Base-by-base conservation (phyloP, 2,329 filamentous ascomycete genomes). In the Grosmannia huntii region DNA sequence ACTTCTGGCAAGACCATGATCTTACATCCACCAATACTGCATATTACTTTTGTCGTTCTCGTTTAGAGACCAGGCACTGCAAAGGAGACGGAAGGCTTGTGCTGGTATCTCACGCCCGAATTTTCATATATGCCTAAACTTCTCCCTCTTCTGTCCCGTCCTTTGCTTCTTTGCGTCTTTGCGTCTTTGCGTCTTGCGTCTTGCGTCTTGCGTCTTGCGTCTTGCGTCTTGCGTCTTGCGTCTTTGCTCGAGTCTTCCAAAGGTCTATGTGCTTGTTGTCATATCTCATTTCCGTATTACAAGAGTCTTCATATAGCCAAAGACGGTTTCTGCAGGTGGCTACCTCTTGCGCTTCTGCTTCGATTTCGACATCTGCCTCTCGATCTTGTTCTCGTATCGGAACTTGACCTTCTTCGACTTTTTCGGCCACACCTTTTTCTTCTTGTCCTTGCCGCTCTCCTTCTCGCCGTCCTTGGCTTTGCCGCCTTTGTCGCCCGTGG, bases 391-490 rank as follows among this genome's bases (percentile, higher is more conserved):
- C 74, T 97, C 90, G 71, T 99, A 99, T 62, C 89, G 83, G 69
- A 97, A 97, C 72, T 91, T 89, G 72, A 86, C 86, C 76, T 91
- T 95, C 74, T 87, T 91, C 9, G 31, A 33, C 73, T 90, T 91
- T 51, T 62, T 60, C 55, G 60, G 58, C 60, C 60, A 78, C 62
- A 77, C 75, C 68, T 82, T 82, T 60, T 74, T 77, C 55, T 74
- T 77, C 55, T 70, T 2, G 68, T 65, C n/a, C 67, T 49, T 59
- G 60, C 62, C 57, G 72, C 63, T 14, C 69, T 72, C 23, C 67
- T 68, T 67, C 16, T 65, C 66, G 28, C 68, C 65, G 14, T 65
- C 66, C 19, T 70, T 69, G 2, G 68, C 66, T 12, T 68, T 67
- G 27, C 66, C 66, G 28, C 69, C 64, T 10, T 66, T 66, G 19